phyloP scores from a whole-genome alignment of 2,329 filamentous ascomycete genomes.

The Sclerotinia minor region DNA sequence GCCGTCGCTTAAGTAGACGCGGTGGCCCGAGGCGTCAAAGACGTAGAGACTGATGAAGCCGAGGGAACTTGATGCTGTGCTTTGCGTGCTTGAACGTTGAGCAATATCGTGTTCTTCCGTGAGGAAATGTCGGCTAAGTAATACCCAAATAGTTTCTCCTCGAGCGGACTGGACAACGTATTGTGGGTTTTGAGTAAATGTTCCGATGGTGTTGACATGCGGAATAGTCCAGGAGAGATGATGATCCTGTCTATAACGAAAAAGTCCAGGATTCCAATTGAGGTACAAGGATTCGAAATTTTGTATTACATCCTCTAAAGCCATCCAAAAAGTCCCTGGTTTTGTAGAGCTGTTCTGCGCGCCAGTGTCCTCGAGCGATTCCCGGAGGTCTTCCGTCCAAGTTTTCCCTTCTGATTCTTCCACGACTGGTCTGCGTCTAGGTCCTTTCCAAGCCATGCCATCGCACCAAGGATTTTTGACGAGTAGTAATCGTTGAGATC shows the following conservation, averaged over 20 bases:
- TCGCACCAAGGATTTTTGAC: slow-evolving; percentile 97
- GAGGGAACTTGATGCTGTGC: slow-evolving; percentile 43
- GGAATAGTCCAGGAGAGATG: slow-evolving; percentile 81
- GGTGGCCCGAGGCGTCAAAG: slow-evolving; percentile 69
- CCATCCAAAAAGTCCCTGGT: slow-evolving; percentile 92
- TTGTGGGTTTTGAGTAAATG: slow-evolving; percentile 66
- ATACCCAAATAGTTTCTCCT: slow-evolving; percentile 72
- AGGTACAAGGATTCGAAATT: slow-evolving; percentile 95
- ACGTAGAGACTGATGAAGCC: slow-evolving; percentile 89
- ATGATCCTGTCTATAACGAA: slow-evolving; percentile 78
- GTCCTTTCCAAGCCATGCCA: slow-evolving; percentile 70
- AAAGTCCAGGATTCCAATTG: slow-evolving; percentile 92
- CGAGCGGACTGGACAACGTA: slow-evolving; percentile 64
- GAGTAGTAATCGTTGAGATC: slow-evolving; percentile 66
- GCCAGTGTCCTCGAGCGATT: slow-evolving; percentile 33
- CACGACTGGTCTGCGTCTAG: slow-evolving; percentile 32
- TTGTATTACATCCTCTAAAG: slow-evolving; percentile 80
- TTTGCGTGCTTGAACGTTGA: slow-evolving; percentile 43
- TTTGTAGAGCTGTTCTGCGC: slow-evolving; percentile 34
- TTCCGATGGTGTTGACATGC: slow-evolving; percentile 50
- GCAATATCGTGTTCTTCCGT: slow-evolving; percentile 62
- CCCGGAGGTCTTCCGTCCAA: slow-evolving; percentile 35
- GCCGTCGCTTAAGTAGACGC: slow-evolving; percentile 72
- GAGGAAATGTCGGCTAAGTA: slow-evolving; percentile 83
- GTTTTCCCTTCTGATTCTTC: slow-evolving; percentile 15